phyloP scores from a whole-genome alignment of 108 stramenopile genomes.

The Pseudonitzschia delicatissima region DNA sequence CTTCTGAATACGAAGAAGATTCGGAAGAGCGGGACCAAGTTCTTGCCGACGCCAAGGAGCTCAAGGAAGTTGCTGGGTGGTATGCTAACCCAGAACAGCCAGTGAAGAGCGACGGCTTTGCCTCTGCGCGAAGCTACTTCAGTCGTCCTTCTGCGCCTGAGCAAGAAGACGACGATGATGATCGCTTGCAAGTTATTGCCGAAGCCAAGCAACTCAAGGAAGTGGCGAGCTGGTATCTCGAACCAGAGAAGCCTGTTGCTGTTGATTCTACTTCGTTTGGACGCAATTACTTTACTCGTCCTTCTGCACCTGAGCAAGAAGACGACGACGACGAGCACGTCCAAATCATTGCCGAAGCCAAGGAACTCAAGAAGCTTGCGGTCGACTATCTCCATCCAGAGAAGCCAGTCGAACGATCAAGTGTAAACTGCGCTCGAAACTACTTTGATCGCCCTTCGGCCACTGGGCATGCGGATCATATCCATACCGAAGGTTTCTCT shows the following conservation, averaged over 20 bases:
- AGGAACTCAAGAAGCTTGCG: slow-evolving; percentile 47
- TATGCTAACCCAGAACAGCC: slow-evolving; percentile 41
- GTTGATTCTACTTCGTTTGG: slow-evolving; percentile 24
- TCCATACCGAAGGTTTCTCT: slow-evolving; percentile 23
- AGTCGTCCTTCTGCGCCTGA: slow-evolving; percentile 57
- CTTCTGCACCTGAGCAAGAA: slow-evolving; percentile 38
- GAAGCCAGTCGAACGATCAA: slow-evolving; percentile 21
- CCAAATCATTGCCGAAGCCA: slow-evolving; percentile 33
- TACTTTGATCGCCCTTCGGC: slow-evolving; percentile 46
- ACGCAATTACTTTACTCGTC: slow-evolving; percentile 56
- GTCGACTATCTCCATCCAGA: slow-evolving; percentile 50
- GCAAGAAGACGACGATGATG: slow-evolving; percentile 27
- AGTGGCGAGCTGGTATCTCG: slow-evolving; percentile 35
- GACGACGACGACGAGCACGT: slow-evolving; percentile 34
- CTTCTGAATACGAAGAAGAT: slow-evolving; percentile 26
- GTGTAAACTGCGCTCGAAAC: slow-evolving; percentile 23
- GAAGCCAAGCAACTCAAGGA: slow-evolving; percentile 67
- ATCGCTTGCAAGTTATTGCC: slow-evolving; percentile 40
- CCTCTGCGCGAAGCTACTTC: slow-evolving; percentile 61
- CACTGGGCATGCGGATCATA: slow-evolving; percentile 20
- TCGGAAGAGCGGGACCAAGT: slow-evolving; percentile 38
- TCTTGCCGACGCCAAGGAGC: slow-evolving; percentile 25
- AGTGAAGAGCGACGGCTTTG: slow-evolving; percentile 1
- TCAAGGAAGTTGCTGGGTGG: slow-evolving; percentile 40
- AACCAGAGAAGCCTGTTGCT: slow-evolving; percentile 40